Base-by-base conservation (phyloP, 2,329 filamentous ascomycete species). In the Penicillium sp. region DNA sequence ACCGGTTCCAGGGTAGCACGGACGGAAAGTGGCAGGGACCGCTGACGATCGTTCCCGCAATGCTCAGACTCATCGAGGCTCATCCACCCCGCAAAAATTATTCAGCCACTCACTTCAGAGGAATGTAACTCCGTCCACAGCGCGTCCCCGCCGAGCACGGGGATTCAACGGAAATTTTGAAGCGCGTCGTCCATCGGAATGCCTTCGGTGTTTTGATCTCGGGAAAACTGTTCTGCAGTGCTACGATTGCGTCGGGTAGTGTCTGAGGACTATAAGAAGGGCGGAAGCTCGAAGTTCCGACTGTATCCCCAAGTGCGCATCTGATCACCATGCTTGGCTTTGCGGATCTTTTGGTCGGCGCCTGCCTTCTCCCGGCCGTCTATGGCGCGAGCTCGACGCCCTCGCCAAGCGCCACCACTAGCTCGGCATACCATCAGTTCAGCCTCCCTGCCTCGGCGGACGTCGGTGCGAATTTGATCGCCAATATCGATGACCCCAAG, bases 401-500 rank as follows among this genome's bases (percentile, higher is more conserved):
- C 16, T 38, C 48, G 3, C 16, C 51, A 24, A 58, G 46, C 46
- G 50, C 57, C 5, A 55, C 65, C 16, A 38, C 53, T 4, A 55
- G 57, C n/a, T 48, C 62, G 14, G 47, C 58, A n/a, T 55, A 55
- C 27, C 42, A 56, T 9, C 67, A 70, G 20, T 80, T 76, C 56
- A 82, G 78, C 0, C 68, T 81, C 3, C 78, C 79, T 3, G 60
- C 75, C n/a, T 66, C 66, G 27, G 74, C 74, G 7, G 76, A 79
- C 55, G 57, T 66, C 20, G 80, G 79, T 46, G 73, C 67, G 14
- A 68, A 75, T 18, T 58, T 83, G 36, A 66, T 87, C 33, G 81
- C 86, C 28, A 89, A 88, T 63, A 79, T 88, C 58, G 61, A 80
- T 30, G 86, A 89, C 58, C 82, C 85, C 0, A 53, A 82, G 47